Base-by-base conservation (phyloP, 2,329 filamentous ascomycete genomes). In the Decorospora gaudefroyi region DNA sequence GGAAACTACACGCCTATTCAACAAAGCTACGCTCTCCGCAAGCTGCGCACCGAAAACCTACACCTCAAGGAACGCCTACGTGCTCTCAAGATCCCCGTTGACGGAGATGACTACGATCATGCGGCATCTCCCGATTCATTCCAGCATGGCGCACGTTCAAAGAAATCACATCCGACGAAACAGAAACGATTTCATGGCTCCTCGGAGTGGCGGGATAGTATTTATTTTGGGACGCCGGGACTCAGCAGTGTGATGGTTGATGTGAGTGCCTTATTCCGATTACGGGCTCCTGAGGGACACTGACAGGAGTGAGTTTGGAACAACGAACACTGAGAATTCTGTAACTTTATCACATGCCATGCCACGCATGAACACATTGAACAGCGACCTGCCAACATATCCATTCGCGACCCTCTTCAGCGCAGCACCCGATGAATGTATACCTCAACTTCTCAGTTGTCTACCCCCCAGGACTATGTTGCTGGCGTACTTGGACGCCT, bases 161-260 rank as follows among this genome's bases (percentile, higher is more conserved):
- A 58, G n/a, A 66, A 54, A 51, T 53, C 54, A 19, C 56, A 62
- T 23, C 37, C 44, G 5, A 43, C 45, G 5, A 61, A 53, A 39
- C 71, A 73, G 42, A 64, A 59, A 34, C 65, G 69, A 3, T 75
- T 76, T 41, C 65, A 67, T 38, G 55, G 68, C 16, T 64, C 65
- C 16, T 64, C 65, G 15, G 71, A 74, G 42, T 66, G 69, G 47
- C 60, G 69, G 22, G 72, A 76, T 43, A 76, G 73, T 42, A 65
- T 76, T 4, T 78, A 78, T 56, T 78, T 78, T 57, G 76, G 75
- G 6, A 74, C 71, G 29, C 75, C 76, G n/a, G 72, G 72, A 4
- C 65, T 78, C 28, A 74, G 73, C 9, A 77, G 68, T 47, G 70
- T 78, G 18, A 67, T 77, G 25, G 64, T 66, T 44, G 75, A 78